A percentile compares a stretch with the other conserved stretches of the same genome.
Evolutionary conservation across 2,329 filamentous ascomycete species (phyloP).

Genomic region (Verticillium dahliae): DNA sequence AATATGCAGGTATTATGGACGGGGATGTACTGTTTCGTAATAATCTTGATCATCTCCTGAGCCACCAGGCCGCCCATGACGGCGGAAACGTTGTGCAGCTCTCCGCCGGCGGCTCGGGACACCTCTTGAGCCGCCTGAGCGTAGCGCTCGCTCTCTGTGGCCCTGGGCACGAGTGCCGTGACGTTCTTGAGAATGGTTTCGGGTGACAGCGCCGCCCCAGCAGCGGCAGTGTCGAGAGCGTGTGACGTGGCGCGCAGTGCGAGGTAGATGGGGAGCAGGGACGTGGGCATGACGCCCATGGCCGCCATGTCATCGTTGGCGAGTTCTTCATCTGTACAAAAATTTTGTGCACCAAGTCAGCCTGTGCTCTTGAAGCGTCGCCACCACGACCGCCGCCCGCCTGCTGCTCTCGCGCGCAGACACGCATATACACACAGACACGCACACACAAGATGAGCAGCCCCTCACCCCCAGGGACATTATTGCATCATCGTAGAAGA

Average conservation of each 20-base stretch:
- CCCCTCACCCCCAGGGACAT: neutral
- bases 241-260: conserved; percentile 52
- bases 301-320: conserved; percentile 46
- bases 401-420: neutral
- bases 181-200: conserved; percentile 47
- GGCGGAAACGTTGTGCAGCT: conserved; percentile 88
- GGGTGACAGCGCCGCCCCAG: conserved; percentile 28
- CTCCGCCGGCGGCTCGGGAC: conserved; percentile 70
- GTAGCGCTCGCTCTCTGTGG: conserved; percentile 42
- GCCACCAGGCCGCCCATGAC: conserved; percentile 86
- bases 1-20: conserved; percentile 67
- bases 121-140: conserved; percentile 56
- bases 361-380: neutral
- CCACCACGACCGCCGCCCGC: neutral
- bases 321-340: conserved; percentile 42
- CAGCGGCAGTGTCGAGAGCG: conserved; percentile 9
- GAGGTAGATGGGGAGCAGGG: conserved; percentile 63
- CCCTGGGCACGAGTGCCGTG: conserved; percentile 36
- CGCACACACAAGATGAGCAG: neutral
- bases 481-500: neutral
- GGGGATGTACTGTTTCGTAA: conserved; percentile 66
- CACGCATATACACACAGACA: too few species aligned
- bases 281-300: conserved; percentile 43
- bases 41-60: conserved; percentile 93
- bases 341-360: neutral